Conservation (phyloP, 441 rosid species). For the Erodium texanum region DNA sequence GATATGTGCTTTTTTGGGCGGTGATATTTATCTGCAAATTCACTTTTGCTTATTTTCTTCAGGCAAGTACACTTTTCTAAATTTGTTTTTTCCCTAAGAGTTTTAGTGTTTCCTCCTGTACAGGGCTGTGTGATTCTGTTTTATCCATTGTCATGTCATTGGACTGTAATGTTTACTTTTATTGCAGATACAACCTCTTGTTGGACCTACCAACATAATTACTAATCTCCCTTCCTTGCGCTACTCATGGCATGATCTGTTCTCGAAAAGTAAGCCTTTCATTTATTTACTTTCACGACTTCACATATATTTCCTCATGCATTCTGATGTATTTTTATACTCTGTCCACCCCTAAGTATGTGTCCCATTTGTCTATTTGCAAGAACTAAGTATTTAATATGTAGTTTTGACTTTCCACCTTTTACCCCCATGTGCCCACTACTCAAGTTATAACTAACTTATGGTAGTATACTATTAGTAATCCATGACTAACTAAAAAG, state of each 20-base stretch:
- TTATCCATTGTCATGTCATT: background rate
- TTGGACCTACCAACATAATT: conserved; percentile 59
- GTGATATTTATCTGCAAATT: conserved; percentile 81
- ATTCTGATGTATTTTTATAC: background rate
- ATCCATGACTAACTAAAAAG: background rate
- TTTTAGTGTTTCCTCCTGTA: background rate
- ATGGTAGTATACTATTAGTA: background rate
- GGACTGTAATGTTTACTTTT: conserved; percentile 14
- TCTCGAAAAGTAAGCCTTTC: conserved; percentile 70
- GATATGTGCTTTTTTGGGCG: conserved; percentile 94
- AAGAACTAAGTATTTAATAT: background rate
- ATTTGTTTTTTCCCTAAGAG: conserved; percentile 17
- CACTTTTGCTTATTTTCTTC: conserved; percentile 94
- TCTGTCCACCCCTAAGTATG: background rate
- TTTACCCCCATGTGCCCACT: background rate
- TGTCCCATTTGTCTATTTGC: conserved; percentile 3
- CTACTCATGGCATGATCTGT: conserved; percentile 95
- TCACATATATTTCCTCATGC: background rate
- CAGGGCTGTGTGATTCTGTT: conserved; percentile 8
- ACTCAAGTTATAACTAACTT: background rate
- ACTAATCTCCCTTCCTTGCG: conserved; percentile 30
- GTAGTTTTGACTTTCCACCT: background rate
- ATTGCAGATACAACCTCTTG: conserved; percentile 90
- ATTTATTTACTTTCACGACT: conserved; percentile 7
- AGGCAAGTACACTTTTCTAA: conserved; percentile 44